Evolutionary conservation across 352 stramenopile genomes (phyloP), one percentile per base, ranked within the genome.

Genomic region (Globisporangium yorkense): DNA sequence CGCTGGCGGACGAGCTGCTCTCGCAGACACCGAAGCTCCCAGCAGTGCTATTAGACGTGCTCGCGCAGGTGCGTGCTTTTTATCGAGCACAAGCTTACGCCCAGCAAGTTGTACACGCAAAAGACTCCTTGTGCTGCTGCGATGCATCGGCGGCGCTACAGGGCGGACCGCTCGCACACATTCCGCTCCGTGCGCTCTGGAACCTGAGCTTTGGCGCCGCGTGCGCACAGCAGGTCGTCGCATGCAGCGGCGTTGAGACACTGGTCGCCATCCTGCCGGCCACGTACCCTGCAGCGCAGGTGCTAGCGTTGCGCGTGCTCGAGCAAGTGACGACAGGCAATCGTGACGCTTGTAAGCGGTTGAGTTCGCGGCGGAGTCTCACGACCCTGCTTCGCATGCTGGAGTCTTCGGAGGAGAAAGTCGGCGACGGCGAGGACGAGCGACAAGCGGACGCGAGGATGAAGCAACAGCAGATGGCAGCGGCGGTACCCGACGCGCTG

Each of bases 111-210:
- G 3, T 16, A 6, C n/a, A 31, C 27, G 9, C 20, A 20, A 12
- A 6, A 29, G 21, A n/a, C 40, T 41, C 52, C 2, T 8, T 20
- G 8, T 44, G 41, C 27, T 47, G 40, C 20, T 2, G 18, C 41
- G 18, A 5, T 24, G 41, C 16, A 24, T 12, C 12, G 35, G 35
- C 35, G 35, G 35, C 10, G 10, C 8, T 16, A 18, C 57, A 68
- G 61, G 61, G 57, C 3, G 51, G 57, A 18, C 21, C 44, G 40
- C 65, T 68, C n/a, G 57, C 56, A n/a, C 65, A 72, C 33, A 37
- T 69, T 5, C 39, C 51, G 20, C 27, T 65, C 5, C 56, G 47
- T 0, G 12, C 52, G 20, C 51, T 72, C 20, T 24, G 65, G 27
- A 55, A 72, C 33, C 16, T 72, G 40, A 68, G 61, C 54, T 54